Evolutionary conservation across 257 asterid genomes (phyloP), one percentile per base, ranked within the genome.

Genomic region (Thymus quinquecostatus): DNA sequence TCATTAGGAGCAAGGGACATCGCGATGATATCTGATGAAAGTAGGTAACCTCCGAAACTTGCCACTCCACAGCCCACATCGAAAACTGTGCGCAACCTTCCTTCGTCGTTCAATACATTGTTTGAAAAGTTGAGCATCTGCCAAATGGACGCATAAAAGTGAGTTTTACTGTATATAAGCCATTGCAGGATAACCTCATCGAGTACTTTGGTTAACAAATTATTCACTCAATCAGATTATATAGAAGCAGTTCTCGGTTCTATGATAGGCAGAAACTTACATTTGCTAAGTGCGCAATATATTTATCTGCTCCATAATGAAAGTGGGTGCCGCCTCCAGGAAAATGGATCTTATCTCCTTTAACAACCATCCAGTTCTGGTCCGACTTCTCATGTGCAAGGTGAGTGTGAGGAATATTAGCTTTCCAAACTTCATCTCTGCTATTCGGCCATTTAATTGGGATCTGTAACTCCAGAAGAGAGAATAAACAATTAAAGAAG

Each of bases 321-420:
- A 92, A 92, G 81, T 92, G 98, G 57, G 98, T 90, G 71, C 98
- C 98, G 49, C 98, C 98, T 29, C 98, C 98, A 68, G 98, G 98
- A 76, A 92, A 92, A 9, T 69, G 36, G 13, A 90, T 88, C 83
- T 83, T 90, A 29, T 90, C 95, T 55, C 97, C 97, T 81, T 86
- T 88, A 30, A 82, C 98, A 87, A 90, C 90, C 98, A 92, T 92
- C 98, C 98, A 92, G 74, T 90, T 92, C 86, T 92, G 97, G 83
- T 92, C 98, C 64, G 98, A 92, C 77, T 92, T 92, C 83, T 92
- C 98, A 65, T 82, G 86, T 55, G 98, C 98, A 55, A 92, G 90
- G 85, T 92, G 97, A 34, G 97, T 92, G 84, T 92, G 98, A 67
- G 98, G 98, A 61, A 92, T 91, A 80, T 92, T 92, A 53, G 85